Evolutionary conservation across 306 rosid species (phyloP), one percentile per base, ranked within the genome.

Genomic region (Lagenaria siceraria): DNA sequence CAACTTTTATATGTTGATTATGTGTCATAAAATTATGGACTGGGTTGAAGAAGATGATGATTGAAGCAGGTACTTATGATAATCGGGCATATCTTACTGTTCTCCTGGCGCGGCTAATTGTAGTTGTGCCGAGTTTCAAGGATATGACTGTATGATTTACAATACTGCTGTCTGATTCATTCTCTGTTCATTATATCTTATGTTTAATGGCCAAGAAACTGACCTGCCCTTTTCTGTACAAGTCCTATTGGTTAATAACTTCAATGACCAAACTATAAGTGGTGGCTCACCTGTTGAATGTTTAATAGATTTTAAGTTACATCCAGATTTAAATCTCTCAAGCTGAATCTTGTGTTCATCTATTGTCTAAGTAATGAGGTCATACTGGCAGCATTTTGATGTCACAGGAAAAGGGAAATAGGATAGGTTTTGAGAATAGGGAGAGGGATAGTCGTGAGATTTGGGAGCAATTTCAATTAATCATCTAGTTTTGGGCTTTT

Each of bases 1-100:
- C 18, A 24, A 25, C 27, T 24, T 21, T 46, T 13, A 3, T 6
- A 24, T 25, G 35, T 70, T 7, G 38, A 29, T 6, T 70, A 7
- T 46, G 8, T 15, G 56, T 70, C 18, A 70, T 46, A 46, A 5
- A 25, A 46, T 25, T 46, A 48, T 25, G 25, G 84, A 69, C 85
- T n/a, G 85, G 61, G 78, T 52, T n/a, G n/a, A n/a, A 53, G 73
- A 84, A 85, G 53, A 63, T 85, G 86, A 88, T 82, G 91, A 86
- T 40, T 40, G 46, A 42, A 79, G 82, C 85, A 77, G 79, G 79
- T 77, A 77, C 79, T 77, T 29, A 77, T 77, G 79, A 77, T 77
- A 61, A 65, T 60, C 68, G 19, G 72, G 51, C 79, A 43, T 77
- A 77, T 58, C 59, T 60, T 77, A 7, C 24, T 77, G 79, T 77